A percentile compares a stretch with the other conserved stretches of the same genome.
These are phyloP conservation scores for Pontederia crassipes DNA, from an alignment of 176 grass and related monocot genomes.

Conservation along the genomic window DNA sequence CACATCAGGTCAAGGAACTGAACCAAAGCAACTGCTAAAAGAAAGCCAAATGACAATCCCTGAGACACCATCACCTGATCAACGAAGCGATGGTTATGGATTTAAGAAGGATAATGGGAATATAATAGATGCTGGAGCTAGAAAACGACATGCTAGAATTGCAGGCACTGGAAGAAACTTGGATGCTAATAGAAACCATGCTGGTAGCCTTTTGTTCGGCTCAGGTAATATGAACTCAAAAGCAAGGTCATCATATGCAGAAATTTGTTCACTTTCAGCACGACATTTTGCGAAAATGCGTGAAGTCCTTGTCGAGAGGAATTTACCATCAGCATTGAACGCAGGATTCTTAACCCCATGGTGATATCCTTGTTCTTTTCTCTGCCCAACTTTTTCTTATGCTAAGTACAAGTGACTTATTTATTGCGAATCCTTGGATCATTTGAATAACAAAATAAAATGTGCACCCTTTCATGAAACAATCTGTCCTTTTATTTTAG, in stretches of 20 bases:
- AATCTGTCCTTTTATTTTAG: no score
- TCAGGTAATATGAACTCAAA: constrained; percentile 52
- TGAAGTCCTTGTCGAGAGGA: constrained; percentile 84
- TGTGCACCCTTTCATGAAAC: no score
- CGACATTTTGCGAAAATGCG: constrained; percentile 83
- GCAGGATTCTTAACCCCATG: constrained; percentile 94
- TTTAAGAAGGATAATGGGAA: constrained; percentile 79
- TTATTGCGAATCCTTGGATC: no score
- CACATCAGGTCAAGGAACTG: constrained; percentile 57
- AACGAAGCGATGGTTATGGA: constrained; percentile 47
- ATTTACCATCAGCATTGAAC: constrained; percentile 74
- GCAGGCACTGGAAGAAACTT: constrained; percentile 32
- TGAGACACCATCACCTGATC: constrained; percentile 96
- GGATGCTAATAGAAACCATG: constrained; percentile 38
- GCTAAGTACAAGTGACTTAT: no score
- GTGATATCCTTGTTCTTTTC: constrained; percentile 15
- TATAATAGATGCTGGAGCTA: constrained; percentile 48
- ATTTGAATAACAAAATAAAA: no score
- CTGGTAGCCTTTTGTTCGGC: constrained; percentile 37
- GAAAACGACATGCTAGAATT: constrained; percentile 79
- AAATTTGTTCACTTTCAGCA: constrained; percentile 79
- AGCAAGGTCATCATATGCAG: constrained; percentile 61
- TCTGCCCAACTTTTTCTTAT: not conserved
- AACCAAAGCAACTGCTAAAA: constrained; percentile 54
- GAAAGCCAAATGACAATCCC: constrained; percentile 91